A percentile compares a stretch with the other conserved stretches of the same genome.
Conservation (phyloP, 257 asterid genomes). For the Vinca minor region DNA sequence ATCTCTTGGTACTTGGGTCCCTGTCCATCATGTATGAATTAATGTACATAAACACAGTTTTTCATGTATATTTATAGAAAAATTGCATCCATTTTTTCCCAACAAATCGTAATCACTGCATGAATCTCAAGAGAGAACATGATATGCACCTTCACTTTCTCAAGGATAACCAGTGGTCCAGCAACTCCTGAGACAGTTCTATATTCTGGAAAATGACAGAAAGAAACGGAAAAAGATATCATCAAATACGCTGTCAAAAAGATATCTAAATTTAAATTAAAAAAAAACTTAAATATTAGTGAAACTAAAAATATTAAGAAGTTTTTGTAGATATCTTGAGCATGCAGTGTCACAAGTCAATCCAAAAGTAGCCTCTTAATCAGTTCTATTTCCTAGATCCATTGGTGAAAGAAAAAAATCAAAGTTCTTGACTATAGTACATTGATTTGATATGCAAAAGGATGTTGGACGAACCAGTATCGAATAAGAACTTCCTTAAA, state of each 20-base stretch:
- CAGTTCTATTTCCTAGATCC: background rate
- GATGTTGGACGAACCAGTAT: background rate
- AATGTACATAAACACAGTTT: background rate
- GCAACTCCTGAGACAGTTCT: slow-evolving; percentile 99
- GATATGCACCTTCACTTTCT: slow-evolving; percentile 80
- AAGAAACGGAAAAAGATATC: background rate
- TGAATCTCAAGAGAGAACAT: slow-evolving; percentile 7
- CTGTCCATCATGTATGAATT: slow-evolving; percentile 20
- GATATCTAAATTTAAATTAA: background rate
- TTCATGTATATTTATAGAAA: background rate
- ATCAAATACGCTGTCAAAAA: background rate
- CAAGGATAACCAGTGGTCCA: slow-evolving; percentile 97
- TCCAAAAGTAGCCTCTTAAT: background rate
- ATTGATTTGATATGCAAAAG: background rate
- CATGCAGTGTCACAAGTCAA: background rate
- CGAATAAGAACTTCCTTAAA: background rate
- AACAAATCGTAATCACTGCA: too few relatives aligned
- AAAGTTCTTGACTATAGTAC: background rate
- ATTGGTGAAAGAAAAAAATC: background rate
- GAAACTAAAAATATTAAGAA: background rate
- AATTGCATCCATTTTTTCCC: slow-evolving; percentile 1
- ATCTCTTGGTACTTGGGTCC: slow-evolving; percentile 98
- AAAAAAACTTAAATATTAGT: background rate
- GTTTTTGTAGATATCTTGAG: background rate
- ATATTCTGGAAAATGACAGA: slow-evolving; percentile 54